These are phyloP conservation scores for Penicillium nucicola DNA, from an alignment of 495 filamentous ascomycete species.

Conservation along the genomic window DNA sequence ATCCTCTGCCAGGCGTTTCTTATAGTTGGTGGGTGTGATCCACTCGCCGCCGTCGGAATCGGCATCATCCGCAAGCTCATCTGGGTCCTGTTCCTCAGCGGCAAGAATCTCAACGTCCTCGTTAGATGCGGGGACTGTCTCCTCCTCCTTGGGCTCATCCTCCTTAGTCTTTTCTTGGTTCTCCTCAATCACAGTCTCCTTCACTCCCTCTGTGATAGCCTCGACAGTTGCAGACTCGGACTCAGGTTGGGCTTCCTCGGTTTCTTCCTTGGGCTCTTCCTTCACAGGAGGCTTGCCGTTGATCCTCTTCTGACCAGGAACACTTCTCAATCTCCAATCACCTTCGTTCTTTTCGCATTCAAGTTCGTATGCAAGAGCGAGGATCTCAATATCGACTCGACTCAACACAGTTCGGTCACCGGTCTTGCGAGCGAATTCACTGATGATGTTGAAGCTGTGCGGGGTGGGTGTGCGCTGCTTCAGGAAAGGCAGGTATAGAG, in stretches of 20 bases:
- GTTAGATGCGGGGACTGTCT: constrained; percentile 5
- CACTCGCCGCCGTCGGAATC: constrained; percentile 73
- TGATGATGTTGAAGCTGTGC: constrained; percentile 73
- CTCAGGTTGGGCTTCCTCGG: constrained; percentile 23
- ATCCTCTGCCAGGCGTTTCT: constrained; percentile 72
- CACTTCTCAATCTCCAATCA: constrained; percentile 74
- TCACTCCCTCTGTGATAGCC: constrained; percentile 26
- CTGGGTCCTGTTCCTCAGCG: constrained; percentile 28
- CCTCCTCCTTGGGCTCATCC: constrained; percentile 16
- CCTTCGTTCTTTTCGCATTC: constrained; percentile 82
- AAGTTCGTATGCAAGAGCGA: constrained; percentile 89
- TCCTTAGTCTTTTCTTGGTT: constrained; percentile 11
- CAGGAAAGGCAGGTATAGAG: constrained; percentile 77
- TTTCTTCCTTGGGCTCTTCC: constrained; percentile 11
- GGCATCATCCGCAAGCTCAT: constrained; percentile 38
- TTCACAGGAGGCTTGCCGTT: constrained; percentile 66
- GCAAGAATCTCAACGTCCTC: constrained; percentile 4
- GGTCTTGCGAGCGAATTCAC: constrained; percentile 82
- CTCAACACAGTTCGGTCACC: constrained; percentile 87
- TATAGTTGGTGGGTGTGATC: constrained; percentile 94
- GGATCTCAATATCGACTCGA: constrained; percentile 78
- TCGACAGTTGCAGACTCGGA: constrained; percentile 28
- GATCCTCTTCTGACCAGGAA: constrained; percentile 70
- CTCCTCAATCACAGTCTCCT: constrained; percentile 23
- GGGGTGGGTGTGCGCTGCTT: constrained; percentile 69